Percentiles rank a stretch among this genome's conserved stretches.
Conservation (phyloP, 768 basidiomycete species). For the Trametes cingulata region DNA sequence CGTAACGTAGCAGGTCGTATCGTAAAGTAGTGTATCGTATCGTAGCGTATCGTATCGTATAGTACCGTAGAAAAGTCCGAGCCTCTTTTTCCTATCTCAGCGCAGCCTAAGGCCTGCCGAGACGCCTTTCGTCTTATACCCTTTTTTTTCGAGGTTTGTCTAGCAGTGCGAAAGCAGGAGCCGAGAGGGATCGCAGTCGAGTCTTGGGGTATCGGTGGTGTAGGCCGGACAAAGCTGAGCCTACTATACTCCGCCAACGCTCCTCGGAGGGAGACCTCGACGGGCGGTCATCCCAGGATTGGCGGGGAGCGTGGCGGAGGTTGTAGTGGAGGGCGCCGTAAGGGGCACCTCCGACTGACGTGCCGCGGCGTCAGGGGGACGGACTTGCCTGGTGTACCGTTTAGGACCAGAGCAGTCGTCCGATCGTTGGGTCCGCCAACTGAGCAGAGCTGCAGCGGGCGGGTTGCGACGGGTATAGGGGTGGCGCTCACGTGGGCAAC, state of each 20-base stretch:
- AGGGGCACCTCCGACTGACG: background rate
- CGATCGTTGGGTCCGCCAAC: constrained; percentile 1
- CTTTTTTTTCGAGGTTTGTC: too few species aligned
- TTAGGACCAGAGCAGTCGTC: constrained; percentile 4
- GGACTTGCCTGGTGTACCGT: constrained; percentile 3
- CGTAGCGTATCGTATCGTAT: background rate
- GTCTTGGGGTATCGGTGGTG: too few species aligned
- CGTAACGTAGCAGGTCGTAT: too few species aligned
- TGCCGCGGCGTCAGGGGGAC: background rate
- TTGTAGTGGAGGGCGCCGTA: background rate
- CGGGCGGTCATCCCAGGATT: too few species aligned
- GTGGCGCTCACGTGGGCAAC: too few species aligned
- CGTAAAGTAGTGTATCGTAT: background rate
- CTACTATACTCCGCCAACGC: background rate
- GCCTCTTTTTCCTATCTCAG: too few species aligned
- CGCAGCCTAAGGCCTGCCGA: too few species aligned
- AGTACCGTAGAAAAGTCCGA: background rate
- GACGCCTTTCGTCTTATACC: too few species aligned
- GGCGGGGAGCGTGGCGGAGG: too few species aligned
- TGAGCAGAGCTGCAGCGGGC: background rate
- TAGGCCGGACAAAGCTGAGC: background rate
- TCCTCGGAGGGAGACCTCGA: background rate
- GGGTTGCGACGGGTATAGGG: background rate
- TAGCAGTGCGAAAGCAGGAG: too few species aligned
- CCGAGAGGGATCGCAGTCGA: too few species aligned